Evolutionary conservation across 2,329 filamentous ascomycete species (phyloP), one percentile per base, ranked within the genome.

Genomic region (Ophiostoma sp.): DNA sequence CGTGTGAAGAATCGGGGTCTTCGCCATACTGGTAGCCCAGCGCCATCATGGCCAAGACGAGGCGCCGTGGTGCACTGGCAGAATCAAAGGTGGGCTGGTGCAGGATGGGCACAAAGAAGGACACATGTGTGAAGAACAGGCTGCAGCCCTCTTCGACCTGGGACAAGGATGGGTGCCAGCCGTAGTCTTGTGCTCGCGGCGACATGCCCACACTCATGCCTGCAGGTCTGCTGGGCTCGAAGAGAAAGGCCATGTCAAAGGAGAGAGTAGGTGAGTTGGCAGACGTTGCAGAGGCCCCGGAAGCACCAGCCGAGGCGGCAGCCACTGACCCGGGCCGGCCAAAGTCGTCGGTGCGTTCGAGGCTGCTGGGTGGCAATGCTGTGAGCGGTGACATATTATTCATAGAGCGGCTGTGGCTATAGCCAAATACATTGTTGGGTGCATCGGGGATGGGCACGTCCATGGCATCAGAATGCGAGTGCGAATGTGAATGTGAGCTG

Each of bases 1-100:
- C 67, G 31, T 77, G 70, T 7, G 69, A 73, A 27, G 72, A 72
- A 20, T 80, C 79, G 6, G 79, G 79, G 68, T 80, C 79, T 27
- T 78, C 75, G 20, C 79, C 78, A 65, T 81, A 76, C 71, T 81
- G 79, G 52, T 79, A 81, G 6, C 74, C 78, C 2, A 81, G 75
- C 3, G 74, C 79, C 17, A 81, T 76, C 68, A 81, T 80, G 71
- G 76, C 76, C 7, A 80, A 75, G 4, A 78, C 70, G 33, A 81
- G 71, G 33, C 77, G 71, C 6, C 57, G 69, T 33, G 79, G 52
- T 0, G 70, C 57, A 8, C 74, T 71, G 1, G 71, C 72, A 4
- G 74, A 36, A 54, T 80, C 76, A 60, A 81, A 80, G 0, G 79
- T 81, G 10, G 77, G 74, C 68, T 73, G 73, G 73, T 79, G 78